Evolutionary conservation across 2,329 filamentous ascomycete genomes (phyloP).

Genomic region (Pseudogymnoascus sp.): DNA sequence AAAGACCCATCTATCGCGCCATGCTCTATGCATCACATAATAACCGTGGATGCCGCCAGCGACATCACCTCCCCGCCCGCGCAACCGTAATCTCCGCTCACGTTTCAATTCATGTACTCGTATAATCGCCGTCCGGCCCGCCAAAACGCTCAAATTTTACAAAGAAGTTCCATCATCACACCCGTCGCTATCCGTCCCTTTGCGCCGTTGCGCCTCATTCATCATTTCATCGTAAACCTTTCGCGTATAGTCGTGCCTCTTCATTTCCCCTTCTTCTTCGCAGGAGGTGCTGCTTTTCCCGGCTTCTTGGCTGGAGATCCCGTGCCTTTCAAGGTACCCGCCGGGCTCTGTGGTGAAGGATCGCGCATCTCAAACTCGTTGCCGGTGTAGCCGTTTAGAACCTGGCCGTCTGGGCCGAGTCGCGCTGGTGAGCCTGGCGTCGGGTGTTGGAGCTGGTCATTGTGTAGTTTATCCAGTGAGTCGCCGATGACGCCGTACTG

Average conservation of each 20-base stretch:
- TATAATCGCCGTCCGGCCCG: slow-evolving; percentile 1
- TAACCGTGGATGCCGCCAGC: not conserved
- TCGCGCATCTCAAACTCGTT: not conserved
- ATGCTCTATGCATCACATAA: slow-evolving; percentile 8
- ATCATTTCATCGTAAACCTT: not conserved
- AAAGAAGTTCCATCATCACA: not conserved
- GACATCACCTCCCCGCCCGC: not conserved
- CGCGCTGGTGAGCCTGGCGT: slow-evolving; percentile 47
- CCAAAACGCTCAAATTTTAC: slow-evolving; percentile 11
- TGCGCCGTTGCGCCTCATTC: not conserved
- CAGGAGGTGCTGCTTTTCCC: not conserved
- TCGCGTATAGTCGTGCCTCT: not conserved
- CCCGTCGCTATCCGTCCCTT: not conserved
- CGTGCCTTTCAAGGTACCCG: not conserved
- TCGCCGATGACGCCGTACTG: slow-evolving; percentile 89
- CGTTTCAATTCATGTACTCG: slow-evolving; percentile 7
- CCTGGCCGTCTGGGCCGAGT: slow-evolving; percentile 18
- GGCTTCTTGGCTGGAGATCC: not conserved
- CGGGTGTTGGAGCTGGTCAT: slow-evolving; percentile 67
- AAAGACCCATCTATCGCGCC: slow-evolving; percentile 1
- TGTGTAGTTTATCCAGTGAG: slow-evolving; percentile 75
- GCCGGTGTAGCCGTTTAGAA: not conserved
- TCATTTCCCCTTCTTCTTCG: slow-evolving; percentile 3
- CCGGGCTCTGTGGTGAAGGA: not conserved
- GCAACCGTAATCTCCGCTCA: not conserved